phyloP scores from a whole-genome alignment of 148 eudicot species.

The Linanthus parryae region DNA sequence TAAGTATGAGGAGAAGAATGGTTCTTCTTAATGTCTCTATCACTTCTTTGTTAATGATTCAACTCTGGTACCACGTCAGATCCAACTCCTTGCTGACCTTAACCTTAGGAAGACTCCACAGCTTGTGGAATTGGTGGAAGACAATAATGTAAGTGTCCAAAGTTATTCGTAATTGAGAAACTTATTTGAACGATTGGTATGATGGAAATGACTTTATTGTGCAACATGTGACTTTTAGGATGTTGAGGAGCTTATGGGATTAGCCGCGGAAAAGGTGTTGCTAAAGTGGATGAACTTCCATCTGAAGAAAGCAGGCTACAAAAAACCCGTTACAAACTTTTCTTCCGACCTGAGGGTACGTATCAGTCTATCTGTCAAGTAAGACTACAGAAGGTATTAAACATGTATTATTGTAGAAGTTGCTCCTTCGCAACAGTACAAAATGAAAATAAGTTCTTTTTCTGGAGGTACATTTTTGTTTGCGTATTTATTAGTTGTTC shows the following conservation, averaged over 20 bases:
- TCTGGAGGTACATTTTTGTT: no score
- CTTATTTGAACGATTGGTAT: no score
- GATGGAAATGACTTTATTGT: neutral
- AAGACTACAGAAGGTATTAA: no score
- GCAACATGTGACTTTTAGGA: slow-evolving; percentile 36
- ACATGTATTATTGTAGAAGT: no score
- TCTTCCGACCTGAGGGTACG: slow-evolving; percentile 90
- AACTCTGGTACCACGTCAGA: slow-evolving; percentile 33
- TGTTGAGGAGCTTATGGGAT: slow-evolving; percentile 85
- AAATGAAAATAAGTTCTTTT: no score
- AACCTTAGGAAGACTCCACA: slow-evolving; percentile 92
- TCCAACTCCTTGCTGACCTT: slow-evolving; percentile 89
- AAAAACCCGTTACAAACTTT: slow-evolving; percentile 68
- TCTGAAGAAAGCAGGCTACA: slow-evolving; percentile 82
- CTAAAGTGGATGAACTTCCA: slow-evolving; percentile 98
- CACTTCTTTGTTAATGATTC: slow-evolving; percentile 1
- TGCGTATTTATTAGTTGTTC: no score
- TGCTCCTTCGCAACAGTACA: no score
- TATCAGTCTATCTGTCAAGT: no score
- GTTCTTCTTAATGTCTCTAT: no score
- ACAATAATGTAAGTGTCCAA: slow-evolving; percentile 44
- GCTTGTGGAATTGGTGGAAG: slow-evolving; percentile 85
- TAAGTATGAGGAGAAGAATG: no score
- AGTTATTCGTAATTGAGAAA: slow-evolving; percentile 1
- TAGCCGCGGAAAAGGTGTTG: slow-evolving; percentile 87